Percentiles rank a stretch among this genome's conserved stretches.
These are phyloP conservation scores for Helichrysum umbraculigerum DNA, from an alignment of 129 eudicot species.

Conservation along the genomic window DNA sequence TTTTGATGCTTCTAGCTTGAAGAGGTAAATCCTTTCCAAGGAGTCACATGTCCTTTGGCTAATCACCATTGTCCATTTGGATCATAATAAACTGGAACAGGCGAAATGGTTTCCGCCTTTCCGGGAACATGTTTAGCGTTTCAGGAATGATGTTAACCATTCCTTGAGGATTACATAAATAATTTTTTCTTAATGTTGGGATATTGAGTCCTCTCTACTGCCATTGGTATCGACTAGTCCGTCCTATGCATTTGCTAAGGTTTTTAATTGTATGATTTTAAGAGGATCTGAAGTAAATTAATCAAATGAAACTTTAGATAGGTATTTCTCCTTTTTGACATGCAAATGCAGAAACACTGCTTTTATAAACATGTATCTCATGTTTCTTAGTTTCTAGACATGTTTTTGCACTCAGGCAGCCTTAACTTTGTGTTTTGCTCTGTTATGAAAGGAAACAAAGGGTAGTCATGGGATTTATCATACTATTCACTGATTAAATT, in stretches of 20 bases:
- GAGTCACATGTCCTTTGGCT: not conserved
- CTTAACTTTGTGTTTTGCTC: not conserved
- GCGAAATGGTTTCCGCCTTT: constrained; percentile 29
- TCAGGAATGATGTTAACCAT: constrained; percentile 37
- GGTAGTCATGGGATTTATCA: not conserved
- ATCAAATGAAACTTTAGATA: not conserved
- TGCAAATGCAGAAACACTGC: not conserved
- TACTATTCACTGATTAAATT: not conserved
- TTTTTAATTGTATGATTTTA: constrained; percentile 12
- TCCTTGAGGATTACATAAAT: constrained; percentile 32
- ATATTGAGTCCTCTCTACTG: constrained; percentile 13
- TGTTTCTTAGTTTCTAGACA: not conserved
- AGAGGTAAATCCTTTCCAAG: constrained; percentile 24
- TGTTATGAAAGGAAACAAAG: not conserved
- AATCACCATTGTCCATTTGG: constrained; percentile 22
- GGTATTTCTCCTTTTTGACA: no score
- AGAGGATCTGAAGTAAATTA: not conserved
- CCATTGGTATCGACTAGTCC: constrained; percentile 10
- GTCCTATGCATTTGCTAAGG: constrained; percentile 10
- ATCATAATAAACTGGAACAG: constrained; percentile 17
- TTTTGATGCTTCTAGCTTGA: constrained; percentile 68
- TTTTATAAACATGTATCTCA: not conserved
- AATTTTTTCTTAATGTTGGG: constrained; percentile 21
- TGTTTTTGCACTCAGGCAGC: not conserved
- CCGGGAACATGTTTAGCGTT: constrained; percentile 30